Evolutionary conservation across 495 filamentous ascomycete genomes (phyloP), one percentile per base, ranked within the genome.

Genomic region (Daldinia concentrica): DNA sequence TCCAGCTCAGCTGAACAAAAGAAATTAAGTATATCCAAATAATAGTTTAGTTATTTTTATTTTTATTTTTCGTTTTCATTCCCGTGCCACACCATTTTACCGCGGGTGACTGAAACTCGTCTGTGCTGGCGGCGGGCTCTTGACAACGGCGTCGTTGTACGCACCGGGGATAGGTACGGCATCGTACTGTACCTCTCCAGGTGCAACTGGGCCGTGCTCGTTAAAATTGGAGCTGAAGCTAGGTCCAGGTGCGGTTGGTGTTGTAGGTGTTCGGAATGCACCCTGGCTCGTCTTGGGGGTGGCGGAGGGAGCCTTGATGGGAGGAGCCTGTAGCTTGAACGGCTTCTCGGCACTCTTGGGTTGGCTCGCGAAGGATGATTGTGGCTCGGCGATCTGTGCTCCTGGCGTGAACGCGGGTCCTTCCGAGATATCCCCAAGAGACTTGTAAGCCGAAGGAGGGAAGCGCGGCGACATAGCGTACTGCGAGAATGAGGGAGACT

Each of bases 281-380:
- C 80, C 80, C 73, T 91, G 90, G 36, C 81, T 79, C 43, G 86
- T 67, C 78, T 88, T 88, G n/a, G 92, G 92, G 19, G 90, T 94
- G 27, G 93, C 89, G 58, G 88, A 84, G 72, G 92, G 91, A 45
- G 93, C 87, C 71, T 89, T 90, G 77, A 86, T 87, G 0, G 94
- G 94, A 30, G 94, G 93, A 19, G 94, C 82, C 80, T 97, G 92
- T 9, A 98, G 88, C 71, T 91, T 89, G 86, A 98, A 97, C 17
- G 90, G 85, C 71, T 88, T 88, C 0, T 89, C 83, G 14, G 73
- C 73, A 0, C 74, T 48, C 9, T 66, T 81, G 64, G 27, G 74
- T 74, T 68, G 79, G 63, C 76, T 62, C 58, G 82, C 56, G 80
- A 87, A 77, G 65, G 79, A 52, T 4, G 85, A 85, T 60, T 77